Base-by-base conservation (phyloP, 2,329 filamentous ascomycete genomes). In the Hypoxylon sp. region DNA sequence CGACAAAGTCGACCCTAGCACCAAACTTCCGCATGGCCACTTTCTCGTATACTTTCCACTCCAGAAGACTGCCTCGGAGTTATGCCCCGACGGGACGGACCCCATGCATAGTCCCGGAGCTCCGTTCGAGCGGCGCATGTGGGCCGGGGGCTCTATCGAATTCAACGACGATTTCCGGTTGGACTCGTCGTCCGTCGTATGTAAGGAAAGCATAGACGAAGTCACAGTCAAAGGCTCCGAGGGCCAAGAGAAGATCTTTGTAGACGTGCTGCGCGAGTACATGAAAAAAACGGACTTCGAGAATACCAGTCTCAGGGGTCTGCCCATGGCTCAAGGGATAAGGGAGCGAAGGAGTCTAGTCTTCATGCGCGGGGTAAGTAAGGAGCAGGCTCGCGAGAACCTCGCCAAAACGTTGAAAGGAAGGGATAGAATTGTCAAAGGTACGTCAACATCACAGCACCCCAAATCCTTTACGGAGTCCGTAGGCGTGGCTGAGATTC, bases 11-110 rank as follows among this genome's bases (percentile, higher is more conserved):
- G 17, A 39, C 47, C 47, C 50, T n/a, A 55, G 10, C n/a, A 14
- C 26, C 35, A 8, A n/a, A 47, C 81, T 91, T 5, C 89, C 91
- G 0, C 84, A 87, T 31, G 92, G 91, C 37, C 91, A 97, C 78
- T 94, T 98, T 79, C 85, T 97, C 37, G 89, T 95, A 71, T 97
- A 97, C 83, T 98, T 97, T 81, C 93, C 94, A 66, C 87, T 92
- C 10, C 87, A 89, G 69, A 83, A 91, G 17, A 84, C 87, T 0
- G 82, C 88, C 13, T 87, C 86, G 6, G 74, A 84, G 35, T 87
- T 98, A 47, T 86, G 94, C 17, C 84, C 89, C 1, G 96, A 99
- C 81, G 95, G 96, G 63, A 97, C 94, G 0, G 95, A 98, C 78
- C 84, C 88, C 3, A 84, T 91, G 59, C 94, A 97, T 77, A 90